phyloP scores from a whole-genome alignment of 805 yeast genomes.

The Starmerella davenportii region DNA sequence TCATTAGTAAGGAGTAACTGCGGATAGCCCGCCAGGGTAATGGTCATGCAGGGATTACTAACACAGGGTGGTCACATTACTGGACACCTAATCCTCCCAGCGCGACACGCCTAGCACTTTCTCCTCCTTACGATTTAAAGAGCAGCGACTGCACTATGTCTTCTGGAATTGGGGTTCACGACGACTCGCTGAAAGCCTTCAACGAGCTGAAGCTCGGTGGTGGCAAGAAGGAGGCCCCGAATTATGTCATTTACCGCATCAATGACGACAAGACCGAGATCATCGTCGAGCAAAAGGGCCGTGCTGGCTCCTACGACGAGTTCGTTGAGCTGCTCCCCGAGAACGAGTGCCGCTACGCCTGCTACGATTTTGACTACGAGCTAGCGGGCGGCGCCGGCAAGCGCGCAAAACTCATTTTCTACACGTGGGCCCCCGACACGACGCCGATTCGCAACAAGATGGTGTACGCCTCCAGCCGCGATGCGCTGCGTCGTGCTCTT shows the following conservation, averaged over 20 bases:
- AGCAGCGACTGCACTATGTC: conserved; percentile 9
- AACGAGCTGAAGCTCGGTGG: conserved; percentile 82
- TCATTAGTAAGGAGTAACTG: too few species aligned
- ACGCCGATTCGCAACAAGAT: conserved; percentile 87
- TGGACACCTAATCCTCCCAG: conserved; percentile 1
- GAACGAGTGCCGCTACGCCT: conserved; percentile 88
- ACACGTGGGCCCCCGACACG: conserved; percentile 95
- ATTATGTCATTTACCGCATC: conserved; percentile 64
- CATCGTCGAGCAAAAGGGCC: conserved; percentile 70
- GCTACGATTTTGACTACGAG: conserved; percentile 93
- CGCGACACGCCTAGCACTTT: background rate
- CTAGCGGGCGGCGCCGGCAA: conserved; percentile 81
- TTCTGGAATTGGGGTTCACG: conserved; percentile 60
- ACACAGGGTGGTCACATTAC: too few species aligned
- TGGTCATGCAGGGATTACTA: too few species aligned
- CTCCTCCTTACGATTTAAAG: background rate
- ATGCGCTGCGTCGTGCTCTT: conserved; percentile 90
- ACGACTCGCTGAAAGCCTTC: conserved; percentile 85
- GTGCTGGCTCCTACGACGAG: conserved; percentile 57
- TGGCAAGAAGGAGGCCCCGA: conserved; percentile 41
- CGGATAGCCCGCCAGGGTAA: too few species aligned
- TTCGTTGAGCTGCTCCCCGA: conserved; percentile 85
- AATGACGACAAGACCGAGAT: conserved; percentile 80
- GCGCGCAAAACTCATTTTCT: conserved; percentile 55
- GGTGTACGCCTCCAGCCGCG: conserved; percentile 97